phyloP scores from a whole-genome alignment of 2,329 filamentous ascomycete genomes.

The Exserohilum turcica region DNA sequence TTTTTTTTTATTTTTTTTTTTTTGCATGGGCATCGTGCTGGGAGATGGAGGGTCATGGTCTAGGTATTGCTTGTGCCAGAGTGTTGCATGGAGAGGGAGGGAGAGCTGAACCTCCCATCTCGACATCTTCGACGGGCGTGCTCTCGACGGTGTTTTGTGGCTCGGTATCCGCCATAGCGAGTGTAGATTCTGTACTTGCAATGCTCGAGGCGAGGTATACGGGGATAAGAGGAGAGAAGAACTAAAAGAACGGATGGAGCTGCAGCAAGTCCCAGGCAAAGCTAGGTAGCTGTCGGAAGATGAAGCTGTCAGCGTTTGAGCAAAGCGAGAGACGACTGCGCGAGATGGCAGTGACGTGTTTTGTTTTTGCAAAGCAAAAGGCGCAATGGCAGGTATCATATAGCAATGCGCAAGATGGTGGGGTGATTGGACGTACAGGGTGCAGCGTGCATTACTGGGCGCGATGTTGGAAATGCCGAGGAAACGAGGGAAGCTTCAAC shows the following conservation, averaged over 20 bases:
- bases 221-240: not conserved
- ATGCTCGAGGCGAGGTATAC: not conserved
- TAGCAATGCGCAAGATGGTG: not conserved
- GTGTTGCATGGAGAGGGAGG: too few species aligned
- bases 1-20: too few species aligned
- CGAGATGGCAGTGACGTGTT: not conserved
- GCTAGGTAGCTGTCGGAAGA: not conserved
- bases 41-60: too few species aligned
- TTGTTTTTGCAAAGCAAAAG: not conserved
- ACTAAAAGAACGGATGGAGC: not conserved
- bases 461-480: constrained; percentile 1
- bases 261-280: not conserved
- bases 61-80: constrained; percentile 13
- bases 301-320: not conserved
- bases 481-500: constrained; percentile 4
- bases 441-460: not conserved
- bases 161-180: constrained; percentile 39
- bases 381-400: not conserved
- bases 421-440: not conserved
- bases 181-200: not conserved
- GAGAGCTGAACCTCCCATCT: constrained; percentile 52
- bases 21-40: too few species aligned
- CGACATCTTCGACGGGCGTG: constrained; percentile 52
- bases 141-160: constrained; percentile 37
- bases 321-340: not conserved